Evolutionary conservation across 495 filamentous ascomycete species (phyloP), one percentile per base, ranked within the genome.

Genomic region (Eremomyces bilateralis): DNA sequence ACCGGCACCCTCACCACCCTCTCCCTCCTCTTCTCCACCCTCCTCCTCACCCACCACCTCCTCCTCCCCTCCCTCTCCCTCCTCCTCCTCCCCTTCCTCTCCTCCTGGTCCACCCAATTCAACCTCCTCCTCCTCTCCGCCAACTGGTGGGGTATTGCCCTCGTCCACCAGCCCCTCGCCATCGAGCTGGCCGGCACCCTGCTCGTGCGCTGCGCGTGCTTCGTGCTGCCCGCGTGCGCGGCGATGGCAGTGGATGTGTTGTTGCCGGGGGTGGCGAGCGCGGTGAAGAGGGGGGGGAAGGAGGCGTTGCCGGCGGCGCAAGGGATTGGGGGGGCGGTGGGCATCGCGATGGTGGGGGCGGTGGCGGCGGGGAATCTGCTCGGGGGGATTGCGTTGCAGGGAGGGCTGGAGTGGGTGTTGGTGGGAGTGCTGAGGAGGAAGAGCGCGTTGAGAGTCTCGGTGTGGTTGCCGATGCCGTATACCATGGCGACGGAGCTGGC

Each of bases 41-140:
- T 12, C 11, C 10, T 27, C 16, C 64, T 82, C 57, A 67, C 73
- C 45, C 53, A 69, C 12, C 48, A 83, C 25, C 54, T 88, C 33
- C 73, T 75, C 0, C 54, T 90, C 34, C 80, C 82, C 3, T 53
- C 80, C 19, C 52, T 80, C 17, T 76, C 72, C 6, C 51, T 64
- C 60, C 64, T 72, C 51, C 71, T 67, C 52, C 41, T 69, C 3
- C 65, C 67, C 2, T 52, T 60, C 31, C 49, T 66, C 17, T 57
- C 56, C 4, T 57, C 41, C 6, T 83, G 73, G 55, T 73, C 71
- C 30, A 83, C 81, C 2, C 80, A 69, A 10, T 58, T 92, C 38
- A 93, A 91, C 48, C 48, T 91, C 13, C 50, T 91, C 31, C 85
- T 91, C 57, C 92, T 94, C 57, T 85, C 81, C 52, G 69, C 73